phyloP scores from a whole-genome alignment of 2,329 filamentous ascomycete species.

The Mollisia scopiformis region DNA sequence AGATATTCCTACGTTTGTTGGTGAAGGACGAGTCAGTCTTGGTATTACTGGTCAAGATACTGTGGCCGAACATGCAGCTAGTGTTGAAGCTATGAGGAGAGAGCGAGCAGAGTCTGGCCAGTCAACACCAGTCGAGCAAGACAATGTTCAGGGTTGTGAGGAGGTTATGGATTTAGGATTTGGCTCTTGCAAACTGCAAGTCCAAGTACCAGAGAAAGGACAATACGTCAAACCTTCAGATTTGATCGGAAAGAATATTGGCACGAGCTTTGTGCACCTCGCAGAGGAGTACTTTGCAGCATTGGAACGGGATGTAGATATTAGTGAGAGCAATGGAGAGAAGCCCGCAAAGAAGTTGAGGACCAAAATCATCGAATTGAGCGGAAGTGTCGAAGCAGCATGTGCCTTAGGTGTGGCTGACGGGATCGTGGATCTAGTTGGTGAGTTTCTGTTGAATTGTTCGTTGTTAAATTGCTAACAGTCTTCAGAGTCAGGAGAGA shows the following conservation, averaged over 20 bases:
- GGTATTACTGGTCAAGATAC: constrained; percentile 95
- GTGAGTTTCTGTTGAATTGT: constrained; percentile 52
- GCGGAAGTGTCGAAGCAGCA: constrained; percentile 95
- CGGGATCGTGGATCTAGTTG: constrained; percentile 95
- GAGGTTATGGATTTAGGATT: constrained; percentile 91
- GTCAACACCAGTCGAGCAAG: constrained; percentile 43
- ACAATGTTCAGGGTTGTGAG: constrained; percentile 59
- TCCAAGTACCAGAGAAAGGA: constrained; percentile 94
- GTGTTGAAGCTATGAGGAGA: constrained; percentile 52
- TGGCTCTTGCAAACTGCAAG: constrained; percentile 88
- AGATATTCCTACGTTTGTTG: constrained; percentile 97
- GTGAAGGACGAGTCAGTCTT: constrained; percentile 89
- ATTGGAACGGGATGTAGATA: constrained; percentile 63
- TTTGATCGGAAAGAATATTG: constrained; percentile 88
- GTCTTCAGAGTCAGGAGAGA: constrained; percentile 85
- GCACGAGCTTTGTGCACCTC: constrained; percentile 91
- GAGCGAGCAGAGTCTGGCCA: constrained; percentile 51
- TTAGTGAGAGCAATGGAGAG: constrained; percentile 38
- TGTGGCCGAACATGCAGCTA: constrained; percentile 85
- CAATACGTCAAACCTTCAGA: constrained; percentile 69
- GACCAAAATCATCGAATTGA: constrained; percentile 92
- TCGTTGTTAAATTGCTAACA: constrained; percentile 20
- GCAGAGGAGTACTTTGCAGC: constrained; percentile 81
- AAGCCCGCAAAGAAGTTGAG: constrained; percentile 56
- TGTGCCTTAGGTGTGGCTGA: constrained; percentile 95